Percentiles rank a stretch among this genome's conserved stretches.
Evolutionary conservation across 2,329 filamentous ascomycete species (phyloP).

Genomic region (Escovopsis sp.): DNA sequence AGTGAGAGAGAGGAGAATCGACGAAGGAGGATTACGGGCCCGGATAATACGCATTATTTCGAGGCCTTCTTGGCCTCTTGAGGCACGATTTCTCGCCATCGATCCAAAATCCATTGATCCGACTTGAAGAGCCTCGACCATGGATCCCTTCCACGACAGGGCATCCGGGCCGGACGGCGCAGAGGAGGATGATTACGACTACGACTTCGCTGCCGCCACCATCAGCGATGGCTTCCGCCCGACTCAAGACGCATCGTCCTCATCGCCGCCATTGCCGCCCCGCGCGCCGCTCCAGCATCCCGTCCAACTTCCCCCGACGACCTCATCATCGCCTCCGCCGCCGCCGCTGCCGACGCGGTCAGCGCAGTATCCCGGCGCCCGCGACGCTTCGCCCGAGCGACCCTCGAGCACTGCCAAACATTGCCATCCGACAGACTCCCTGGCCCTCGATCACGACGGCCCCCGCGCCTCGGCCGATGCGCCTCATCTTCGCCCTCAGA

Average conservation of each 20-base stretch:
- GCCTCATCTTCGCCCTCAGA: constrained; percentile 33
- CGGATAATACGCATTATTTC: no score
- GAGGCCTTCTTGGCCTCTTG: no score
- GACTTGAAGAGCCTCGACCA: constrained; percentile 11
- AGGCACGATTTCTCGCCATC: neutral
- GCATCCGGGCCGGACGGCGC: constrained; percentile 21
- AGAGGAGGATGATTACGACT: constrained; percentile 29
- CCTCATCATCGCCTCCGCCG: no score
- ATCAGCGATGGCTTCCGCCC: constrained; percentile 40
- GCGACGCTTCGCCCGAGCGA: constrained; percentile 16
- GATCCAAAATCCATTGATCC: constrained; percentile 4
- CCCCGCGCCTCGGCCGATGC: constrained; percentile 17
- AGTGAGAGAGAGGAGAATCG: no score
- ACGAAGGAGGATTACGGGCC: no score
- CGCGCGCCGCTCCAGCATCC: neutral
- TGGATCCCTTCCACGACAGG: constrained; percentile 26
- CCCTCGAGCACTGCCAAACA: constrained; percentile 44
- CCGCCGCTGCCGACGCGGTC: neutral
- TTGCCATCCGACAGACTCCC: constrained; percentile 31
- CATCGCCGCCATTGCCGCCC: constrained; percentile 1
- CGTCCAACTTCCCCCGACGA: neutral
- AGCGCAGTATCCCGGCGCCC: constrained; percentile 8
- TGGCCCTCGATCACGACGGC: constrained; percentile 39
- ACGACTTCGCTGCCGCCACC: constrained; percentile 33
- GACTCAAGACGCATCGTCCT: constrained; percentile 5